Base-by-base conservation (phyloP, 2,329 filamentous ascomycete genomes). In the Neopestalotiopsis rosae region DNA sequence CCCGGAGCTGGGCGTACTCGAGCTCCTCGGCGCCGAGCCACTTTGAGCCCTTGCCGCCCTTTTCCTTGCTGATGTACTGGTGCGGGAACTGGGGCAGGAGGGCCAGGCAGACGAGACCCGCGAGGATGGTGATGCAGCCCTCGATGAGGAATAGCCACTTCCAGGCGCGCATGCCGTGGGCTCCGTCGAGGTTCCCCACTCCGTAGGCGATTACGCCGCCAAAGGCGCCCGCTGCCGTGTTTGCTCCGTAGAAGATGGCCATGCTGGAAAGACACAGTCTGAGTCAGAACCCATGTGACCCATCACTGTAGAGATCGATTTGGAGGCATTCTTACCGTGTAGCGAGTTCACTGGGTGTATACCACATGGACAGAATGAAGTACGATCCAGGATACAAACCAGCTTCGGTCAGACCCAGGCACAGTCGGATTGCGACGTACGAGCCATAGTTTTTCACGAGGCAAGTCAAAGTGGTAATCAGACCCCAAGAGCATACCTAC, bases 21-120 rank as follows among this genome's bases (percentile, higher is more conserved):
- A 83, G 79, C 68, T 86, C 82, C 40, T 83, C 81, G 2, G 78
- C 76, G 0, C 78, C 83, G 42, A 86, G 79, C 75, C 85, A 85
- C 38, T 62, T 66, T 34, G 70, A 65, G 4, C 49, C 65, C 24
- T 28, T 28, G 24, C 24, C 24, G n/a, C 61, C 28, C 34, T 63
- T 63, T 5, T 63, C 61, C 38, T 24, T 42, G 24, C 24, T 28
- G 30, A 32, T 32, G 32, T 63, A 72, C 32, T 67, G 61, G 32
- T 69, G 49, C 12, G 71, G 69, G 12, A 77, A 75, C 0, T 83
- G 82, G 61, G 79, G 80, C 38, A 81, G 76, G n/a, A 75, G 80
- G 40, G 74, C 78, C 72, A 45, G 82, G 79, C 61, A 83, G 57
- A 59, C 66, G 59, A 73, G 80, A 67, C 77, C 80, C n/a, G 74